These are phyloP conservation scores for Aspergillus versicolor DNA, from an alignment of 2,329 filamentous ascomycete genomes.

Conservation along the genomic window DNA sequence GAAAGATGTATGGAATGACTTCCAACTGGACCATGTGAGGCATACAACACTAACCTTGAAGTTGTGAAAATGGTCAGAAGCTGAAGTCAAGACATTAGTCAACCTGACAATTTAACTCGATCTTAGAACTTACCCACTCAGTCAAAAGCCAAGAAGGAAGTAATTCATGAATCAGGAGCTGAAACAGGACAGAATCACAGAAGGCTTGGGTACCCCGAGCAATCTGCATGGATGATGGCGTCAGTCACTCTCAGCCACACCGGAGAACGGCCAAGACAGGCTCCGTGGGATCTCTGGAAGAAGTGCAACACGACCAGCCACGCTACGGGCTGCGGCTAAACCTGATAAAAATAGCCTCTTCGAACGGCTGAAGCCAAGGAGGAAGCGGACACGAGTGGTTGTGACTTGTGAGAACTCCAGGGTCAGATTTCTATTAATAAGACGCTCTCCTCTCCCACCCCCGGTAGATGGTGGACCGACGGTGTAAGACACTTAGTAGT, in stretches of 20 bases:
- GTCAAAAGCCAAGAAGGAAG: not conserved
- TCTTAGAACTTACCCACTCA: not conserved
- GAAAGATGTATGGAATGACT: not conserved
- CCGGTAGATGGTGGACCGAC: not conserved
- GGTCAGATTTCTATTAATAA: not conserved
- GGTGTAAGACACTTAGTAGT: not conserved
- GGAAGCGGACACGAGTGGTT: not conserved
- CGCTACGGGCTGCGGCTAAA: not conserved
- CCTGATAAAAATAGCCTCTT: constrained; percentile 5
- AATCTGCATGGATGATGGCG: not conserved
- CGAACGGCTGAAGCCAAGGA: not conserved
- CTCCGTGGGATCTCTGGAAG: not conserved
- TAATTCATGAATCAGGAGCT: not conserved
- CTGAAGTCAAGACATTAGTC: not conserved
- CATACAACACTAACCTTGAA: not conserved
- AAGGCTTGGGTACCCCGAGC: not conserved
- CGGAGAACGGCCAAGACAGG: not conserved
- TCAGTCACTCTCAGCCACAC: not conserved
- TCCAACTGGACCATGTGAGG: not conserved
- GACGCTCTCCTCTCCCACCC: not conserved
- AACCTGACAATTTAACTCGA: not conserved
- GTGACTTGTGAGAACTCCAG: not conserved
- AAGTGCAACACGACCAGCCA: not conserved
- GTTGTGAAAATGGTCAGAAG: not conserved
- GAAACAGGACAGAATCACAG: not conserved